These are phyloP conservation scores for Trifolium dubium DNA, from an alignment of 306 rosid genomes.

Conservation along the genomic window DNA sequence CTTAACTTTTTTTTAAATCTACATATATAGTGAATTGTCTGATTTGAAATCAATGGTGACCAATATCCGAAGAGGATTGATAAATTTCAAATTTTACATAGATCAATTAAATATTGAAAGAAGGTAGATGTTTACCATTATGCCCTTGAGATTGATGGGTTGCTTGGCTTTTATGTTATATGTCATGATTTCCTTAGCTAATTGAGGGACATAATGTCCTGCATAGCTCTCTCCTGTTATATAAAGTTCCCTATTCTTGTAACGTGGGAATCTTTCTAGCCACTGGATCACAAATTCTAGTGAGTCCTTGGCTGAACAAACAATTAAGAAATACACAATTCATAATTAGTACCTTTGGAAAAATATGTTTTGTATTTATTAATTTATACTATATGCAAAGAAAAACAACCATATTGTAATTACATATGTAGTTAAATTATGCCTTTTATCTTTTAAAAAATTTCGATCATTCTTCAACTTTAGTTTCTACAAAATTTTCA, in stretches of 20 bases:
- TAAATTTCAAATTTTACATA: neutral
- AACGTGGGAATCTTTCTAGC: constrained; percentile 86
- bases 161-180: constrained; percentile 61
- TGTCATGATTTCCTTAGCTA: constrained; percentile 69
- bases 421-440: neutral
- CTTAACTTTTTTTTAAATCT: too few species aligned
- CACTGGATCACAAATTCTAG: constrained; percentile 73
- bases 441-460: neutral
- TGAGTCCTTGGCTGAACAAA: constrained; percentile 74
- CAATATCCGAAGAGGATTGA: neutral
- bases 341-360: neutral
- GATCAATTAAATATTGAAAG: neutral
- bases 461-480: too few species aligned
- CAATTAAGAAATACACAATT: constrained; percentile 20
- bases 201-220: constrained; percentile 95
- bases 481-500: too few species aligned
- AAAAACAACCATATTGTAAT: neutral
- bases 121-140: constrained; percentile 59
- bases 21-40: neutral
- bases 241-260: constrained; percentile 69
- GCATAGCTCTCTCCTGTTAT: constrained; percentile 98
- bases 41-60: neutral
- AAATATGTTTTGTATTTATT: neutral
- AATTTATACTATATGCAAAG: neutral
- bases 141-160: constrained; percentile 78